Evolutionary conservation across 2,329 filamentous ascomycete genomes (phyloP), one percentile per base, ranked within the genome.

Genomic region (Aureobasidium musti): DNA sequence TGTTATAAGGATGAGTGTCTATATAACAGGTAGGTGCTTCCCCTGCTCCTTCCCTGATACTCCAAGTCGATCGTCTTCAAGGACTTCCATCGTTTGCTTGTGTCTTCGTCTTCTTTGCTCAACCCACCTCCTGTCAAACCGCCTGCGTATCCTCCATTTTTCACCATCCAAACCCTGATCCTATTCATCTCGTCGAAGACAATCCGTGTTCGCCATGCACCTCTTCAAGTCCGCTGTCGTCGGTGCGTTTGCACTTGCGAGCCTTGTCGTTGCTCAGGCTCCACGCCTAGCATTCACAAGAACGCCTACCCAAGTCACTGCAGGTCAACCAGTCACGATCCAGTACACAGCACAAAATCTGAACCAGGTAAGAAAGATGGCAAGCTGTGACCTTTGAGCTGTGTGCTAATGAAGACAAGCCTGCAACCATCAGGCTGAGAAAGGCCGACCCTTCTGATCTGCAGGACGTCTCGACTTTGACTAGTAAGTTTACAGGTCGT

Each of bases 381-480:
- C 52, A 47, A 41, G 17, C 47, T 56, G 17, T 21, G 30, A 45
- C 28, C 37, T 35, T 33, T 28, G 30, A n/a, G 23, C 39, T 23
- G 57, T 61, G 10, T 56, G 63, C 71, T 75, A 64, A 73, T 39
- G 54, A 21, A 37, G 7, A 65, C 19, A 49, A 82, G 77, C 80
- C 82, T 7, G 83, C 84, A 43, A 86, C 82, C 47, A 82, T 89
- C 70, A 81, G 80, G 65, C 80, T 89, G 50, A 81, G 83, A 70
- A 80, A 84, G 75, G 86, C 86, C 53, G 67, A 74, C 21, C 74
- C 82, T 2, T 75, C 71, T 63, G 72, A 87, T 72, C 81, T 88
- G 33, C 68, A 80, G 59, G 83, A 82, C 59, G 74, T 88, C 59
- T 73, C 75, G 19, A 74, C 79, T 56, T 72, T 87, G 63, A 84